Conservation (phyloP, 495 filamentous ascomycete genomes). For the Alectoria sarmentosa region DNA sequence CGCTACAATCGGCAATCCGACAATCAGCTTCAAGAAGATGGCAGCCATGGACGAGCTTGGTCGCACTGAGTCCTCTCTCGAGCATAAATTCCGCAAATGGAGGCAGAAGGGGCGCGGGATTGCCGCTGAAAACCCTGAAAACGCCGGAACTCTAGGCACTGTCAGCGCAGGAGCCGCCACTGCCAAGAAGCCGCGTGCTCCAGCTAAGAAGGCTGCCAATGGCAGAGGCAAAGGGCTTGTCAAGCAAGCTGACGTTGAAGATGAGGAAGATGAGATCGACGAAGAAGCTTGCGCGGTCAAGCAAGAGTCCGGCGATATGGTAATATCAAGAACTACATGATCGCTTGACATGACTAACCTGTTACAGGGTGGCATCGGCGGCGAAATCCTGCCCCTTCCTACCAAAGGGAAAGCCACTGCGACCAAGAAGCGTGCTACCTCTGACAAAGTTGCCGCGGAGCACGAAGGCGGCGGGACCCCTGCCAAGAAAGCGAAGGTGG, state of each 20-base stretch:
- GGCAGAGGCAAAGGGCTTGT: background rate
- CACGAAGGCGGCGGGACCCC: background rate
- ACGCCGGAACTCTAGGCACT: background rate
- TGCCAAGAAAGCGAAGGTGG: slow-evolving; percentile 6
- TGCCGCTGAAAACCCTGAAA: background rate
- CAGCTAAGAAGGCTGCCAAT: background rate
- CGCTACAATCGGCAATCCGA: slow-evolving; percentile 6
- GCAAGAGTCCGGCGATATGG: background rate
- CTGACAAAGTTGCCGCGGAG: background rate
- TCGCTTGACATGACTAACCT: background rate
- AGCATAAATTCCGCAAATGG: slow-evolving; percentile 15
- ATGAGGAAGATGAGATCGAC: slow-evolving; percentile 9
- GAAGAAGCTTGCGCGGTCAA: background rate
- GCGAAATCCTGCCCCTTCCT: background rate
- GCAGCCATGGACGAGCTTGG: slow-evolving; percentile 12
- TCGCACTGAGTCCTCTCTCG: slow-evolving; percentile 5
- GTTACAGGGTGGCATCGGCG: background rate
- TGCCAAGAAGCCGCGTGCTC: slow-evolving; percentile 1
- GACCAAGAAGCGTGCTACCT: background rate
- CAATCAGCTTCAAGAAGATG: slow-evolving; percentile 15
- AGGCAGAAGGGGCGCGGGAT: slow-evolving; percentile 5
- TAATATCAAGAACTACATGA: background rate
- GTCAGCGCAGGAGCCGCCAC: background rate
- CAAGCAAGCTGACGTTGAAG: background rate
- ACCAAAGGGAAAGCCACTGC: slow-evolving; percentile 1